Evolutionary conservation across 805 yeast species (phyloP), one percentile per base, ranked within the genome.

Genomic region (Wickerhamomyces kurtzmanii): DNA sequence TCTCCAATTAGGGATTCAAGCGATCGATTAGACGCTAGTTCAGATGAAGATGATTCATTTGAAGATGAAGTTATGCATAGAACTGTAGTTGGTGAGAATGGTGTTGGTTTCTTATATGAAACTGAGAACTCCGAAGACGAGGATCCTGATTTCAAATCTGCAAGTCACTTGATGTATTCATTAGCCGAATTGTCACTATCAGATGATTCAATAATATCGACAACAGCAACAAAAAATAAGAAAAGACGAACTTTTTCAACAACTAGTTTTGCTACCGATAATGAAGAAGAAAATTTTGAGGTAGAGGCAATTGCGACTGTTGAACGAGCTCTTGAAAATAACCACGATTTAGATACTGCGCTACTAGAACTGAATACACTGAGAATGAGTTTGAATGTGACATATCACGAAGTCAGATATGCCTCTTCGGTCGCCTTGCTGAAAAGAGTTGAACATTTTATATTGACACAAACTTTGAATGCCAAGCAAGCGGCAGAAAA

Each of bases 351-450:
- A 34, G 96, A 89, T 49, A 87, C 95, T 10, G 96, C 98, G 1
- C 58, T 85, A 38, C 60, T 91, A 34, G 98, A 91, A 57, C 68
- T 91, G 44, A 89, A 89, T 51, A 91, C 98, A 0, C 65, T 91
- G 47, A 71, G 97, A 57, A 89, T 91, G 98, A 84, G 96, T 45
- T 81, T 87, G 91, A 85, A 91, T 51, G 98, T 86, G 12, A 71
- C 91, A 0, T 89, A 91, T 53, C 93, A 84, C 45, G 95, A 87
- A 47, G 96, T 91, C 10, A 71, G 96, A 49, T 55, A 61, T 17
- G 94, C 94, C 5, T 84, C 95, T 1, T 61, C 75, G 20, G 63
- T 65, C 21, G 91, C 96, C 0, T 60, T 91, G 45, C 43, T 85
- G 24, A 60, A 62, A 23, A 68, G 91, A 44, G 71, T 83, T 9